phyloP scores from a whole-genome alignment of 1,284 basidiomycete genomes.

The Termitomyces sp. region DNA sequence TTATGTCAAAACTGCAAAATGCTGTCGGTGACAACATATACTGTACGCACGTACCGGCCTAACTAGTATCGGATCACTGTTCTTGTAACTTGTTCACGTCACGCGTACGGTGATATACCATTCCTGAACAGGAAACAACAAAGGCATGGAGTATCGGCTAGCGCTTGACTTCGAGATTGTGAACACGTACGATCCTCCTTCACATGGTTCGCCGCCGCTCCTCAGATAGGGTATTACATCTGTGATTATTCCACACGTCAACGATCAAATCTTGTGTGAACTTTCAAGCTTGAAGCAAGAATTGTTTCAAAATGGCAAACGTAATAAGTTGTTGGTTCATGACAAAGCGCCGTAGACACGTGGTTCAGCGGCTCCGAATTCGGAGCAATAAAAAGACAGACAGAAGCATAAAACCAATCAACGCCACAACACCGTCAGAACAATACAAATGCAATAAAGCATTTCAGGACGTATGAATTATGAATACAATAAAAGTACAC shows the following conservation, averaged over 20 bases:
- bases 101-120: no score
- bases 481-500: slow-evolving; percentile 4
- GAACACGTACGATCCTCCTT: not conserved
- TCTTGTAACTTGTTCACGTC: no score
- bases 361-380: no score
- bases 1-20: not conserved
- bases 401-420: not conserved
- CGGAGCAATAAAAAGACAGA: no score
- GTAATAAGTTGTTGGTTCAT: no score
- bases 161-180: not conserved
- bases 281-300: no score
- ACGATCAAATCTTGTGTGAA: not conserved
- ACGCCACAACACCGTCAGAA: not conserved
- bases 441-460: not conserved
- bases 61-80: no score
- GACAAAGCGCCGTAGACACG: no score
- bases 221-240: no score
- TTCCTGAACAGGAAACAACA: not conserved
- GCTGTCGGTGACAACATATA: not conserved
- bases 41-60: not conserved
- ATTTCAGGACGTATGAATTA: not conserved
- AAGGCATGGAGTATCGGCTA: not conserved
- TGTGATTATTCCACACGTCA: not conserved
- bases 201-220: not conserved
- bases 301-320: no score